phyloP scores from a whole-genome alignment of 78 protist species.

The Monosiga brevicollis region DNA sequence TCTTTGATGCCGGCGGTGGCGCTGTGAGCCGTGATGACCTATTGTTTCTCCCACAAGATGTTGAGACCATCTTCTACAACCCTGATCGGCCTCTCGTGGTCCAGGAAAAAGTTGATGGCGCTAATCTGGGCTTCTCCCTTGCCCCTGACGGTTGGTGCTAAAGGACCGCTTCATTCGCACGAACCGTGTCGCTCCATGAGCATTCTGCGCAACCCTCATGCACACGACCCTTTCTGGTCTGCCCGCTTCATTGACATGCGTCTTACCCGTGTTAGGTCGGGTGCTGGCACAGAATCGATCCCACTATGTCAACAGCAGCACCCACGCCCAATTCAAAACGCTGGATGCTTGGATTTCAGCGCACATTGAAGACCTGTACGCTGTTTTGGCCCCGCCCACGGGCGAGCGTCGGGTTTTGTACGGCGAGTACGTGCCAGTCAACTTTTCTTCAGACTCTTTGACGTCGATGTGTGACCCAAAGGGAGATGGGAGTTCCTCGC shows the following conservation, averaged over 20 bases:
- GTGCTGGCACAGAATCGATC: conserved; percentile 20
- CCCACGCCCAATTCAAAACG: neutral
- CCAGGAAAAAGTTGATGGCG: conserved; percentile 40
- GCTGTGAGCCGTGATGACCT: conserved; percentile 33
- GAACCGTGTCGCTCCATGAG: too few species aligned
- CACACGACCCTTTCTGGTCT: too few species aligned
- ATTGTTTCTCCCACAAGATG: neutral
- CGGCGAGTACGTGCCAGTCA: too few species aligned
- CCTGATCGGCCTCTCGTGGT: neutral
- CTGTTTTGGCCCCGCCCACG: neutral
- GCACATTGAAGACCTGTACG: neutral
- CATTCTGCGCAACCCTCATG: too few species aligned
- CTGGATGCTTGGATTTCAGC: conserved; percentile 12
- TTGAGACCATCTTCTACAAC: neutral
- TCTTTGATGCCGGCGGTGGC: conserved; percentile 7
- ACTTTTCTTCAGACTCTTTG: too few species aligned
- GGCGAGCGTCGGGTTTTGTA: neutral
- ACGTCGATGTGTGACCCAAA: too few species aligned
- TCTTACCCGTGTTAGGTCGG: too few species aligned
- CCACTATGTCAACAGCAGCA: conserved; percentile 8
- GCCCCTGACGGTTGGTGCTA: neutral
- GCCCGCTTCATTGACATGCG: too few species aligned
- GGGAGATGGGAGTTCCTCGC: too few species aligned
- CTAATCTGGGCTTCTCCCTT: conserved; percentile 23
- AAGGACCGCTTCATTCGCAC: too few species aligned